phyloP scores from a whole-genome alignment of 352 stramenopile species.

The Globisporangium carolinianum region DNA sequence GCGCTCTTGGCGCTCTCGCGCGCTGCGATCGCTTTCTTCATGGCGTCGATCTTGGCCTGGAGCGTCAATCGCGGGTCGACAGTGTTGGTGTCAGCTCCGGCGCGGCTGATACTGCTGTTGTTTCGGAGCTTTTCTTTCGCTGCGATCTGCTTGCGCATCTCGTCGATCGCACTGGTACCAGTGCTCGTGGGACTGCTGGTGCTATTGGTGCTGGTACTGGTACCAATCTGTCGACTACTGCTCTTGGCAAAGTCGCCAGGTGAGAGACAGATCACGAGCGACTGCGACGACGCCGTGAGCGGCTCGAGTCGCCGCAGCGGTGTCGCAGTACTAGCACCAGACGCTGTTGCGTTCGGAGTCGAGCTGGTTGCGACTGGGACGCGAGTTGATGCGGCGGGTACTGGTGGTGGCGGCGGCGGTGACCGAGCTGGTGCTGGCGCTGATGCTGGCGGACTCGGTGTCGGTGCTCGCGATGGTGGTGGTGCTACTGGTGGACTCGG shows the following conservation, averaged over 20 bases:
- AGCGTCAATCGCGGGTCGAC: slow-evolving; percentile 4
- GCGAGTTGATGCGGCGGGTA: background rate
- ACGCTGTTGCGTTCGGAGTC: too few species aligned
- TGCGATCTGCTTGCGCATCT: slow-evolving; percentile 50
- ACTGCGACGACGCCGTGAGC: slow-evolving; percentile 60
- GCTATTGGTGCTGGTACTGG: background rate
- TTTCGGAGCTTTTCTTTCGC: slow-evolving; percentile 33
- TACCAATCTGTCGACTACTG: slow-evolving; percentile 8
- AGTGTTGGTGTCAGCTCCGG: background rate
- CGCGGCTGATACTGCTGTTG: slow-evolving; percentile 3
- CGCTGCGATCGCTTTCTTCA: slow-evolving; percentile 26
- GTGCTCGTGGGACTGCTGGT: slow-evolving; percentile 13
- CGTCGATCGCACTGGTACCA: slow-evolving; percentile 35
- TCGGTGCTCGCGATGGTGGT: background rate
- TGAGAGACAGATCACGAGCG: slow-evolving; percentile 56
- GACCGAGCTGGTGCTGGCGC: background rate
- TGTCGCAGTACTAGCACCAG: background rate
- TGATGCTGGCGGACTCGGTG: background rate
- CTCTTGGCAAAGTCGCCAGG: slow-evolving; percentile 36
- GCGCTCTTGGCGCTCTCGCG: slow-evolving; percentile 18
- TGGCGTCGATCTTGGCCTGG: slow-evolving; percentile 15
- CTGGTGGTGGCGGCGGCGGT: background rate
- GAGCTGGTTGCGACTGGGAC: background rate
- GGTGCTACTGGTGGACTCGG: background rate
- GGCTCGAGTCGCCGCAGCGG: slow-evolving; percentile 33